Conservation (phyloP, 805 yeast species). For the Suhomyces sp. region DNA sequence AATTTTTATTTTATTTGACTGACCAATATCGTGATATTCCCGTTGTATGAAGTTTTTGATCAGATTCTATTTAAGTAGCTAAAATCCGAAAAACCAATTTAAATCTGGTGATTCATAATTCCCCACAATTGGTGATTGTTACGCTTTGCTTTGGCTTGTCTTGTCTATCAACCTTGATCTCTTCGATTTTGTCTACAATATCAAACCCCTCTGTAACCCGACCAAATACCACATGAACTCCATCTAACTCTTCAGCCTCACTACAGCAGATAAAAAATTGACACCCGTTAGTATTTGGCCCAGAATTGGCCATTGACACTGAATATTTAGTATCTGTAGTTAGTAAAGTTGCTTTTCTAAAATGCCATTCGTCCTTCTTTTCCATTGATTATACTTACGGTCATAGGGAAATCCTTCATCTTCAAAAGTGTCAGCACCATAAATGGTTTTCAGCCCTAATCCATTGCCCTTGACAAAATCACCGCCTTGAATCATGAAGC, state of each 20-base stretch:
- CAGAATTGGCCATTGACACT: constrained; percentile 43
- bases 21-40: too few relatives aligned
- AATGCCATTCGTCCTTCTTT: too few relatives aligned
- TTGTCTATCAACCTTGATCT: not conserved
- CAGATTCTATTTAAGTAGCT: too few relatives aligned
- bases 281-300: constrained; percentile 47
- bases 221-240: constrained; percentile 52
- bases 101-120: too few relatives aligned
- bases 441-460: constrained; percentile 42
- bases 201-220: constrained; percentile 44
- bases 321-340: constrained; percentile 22
- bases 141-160: constrained; percentile 7
- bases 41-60: too few relatives aligned
- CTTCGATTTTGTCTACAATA: constrained; percentile 25
- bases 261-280: constrained; percentile 43
- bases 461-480: constrained; percentile 48
- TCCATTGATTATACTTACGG: constrained; percentile 15
- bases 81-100: too few relatives aligned
- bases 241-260: constrained; percentile 39
- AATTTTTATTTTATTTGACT: too few relatives aligned
- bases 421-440: constrained; percentile 38
- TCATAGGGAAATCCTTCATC: constrained; percentile 43
- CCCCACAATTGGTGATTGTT: constrained; percentile 10
- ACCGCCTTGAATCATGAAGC: constrained; percentile 48
- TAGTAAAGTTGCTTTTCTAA: too few relatives aligned